Evolutionary conservation across 352 stramenopile genomes (phyloP), one percentile per base, ranked within the genome.

Genomic region (Pythium vanterpoolii): DNA sequence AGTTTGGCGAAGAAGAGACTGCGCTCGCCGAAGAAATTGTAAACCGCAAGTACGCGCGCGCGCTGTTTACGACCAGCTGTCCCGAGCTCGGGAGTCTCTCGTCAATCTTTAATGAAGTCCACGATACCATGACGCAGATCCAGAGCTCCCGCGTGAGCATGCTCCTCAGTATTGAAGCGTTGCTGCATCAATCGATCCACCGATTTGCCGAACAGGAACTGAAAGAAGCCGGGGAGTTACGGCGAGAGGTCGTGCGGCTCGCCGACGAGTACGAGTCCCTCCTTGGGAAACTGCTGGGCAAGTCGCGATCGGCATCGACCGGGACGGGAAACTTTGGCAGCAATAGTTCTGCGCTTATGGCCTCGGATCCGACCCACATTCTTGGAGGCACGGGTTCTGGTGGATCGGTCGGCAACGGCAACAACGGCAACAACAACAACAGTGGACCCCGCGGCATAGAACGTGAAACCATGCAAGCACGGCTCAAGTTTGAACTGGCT

Each of bases 61-160:
- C 82, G n/a, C 73, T 95, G n/a, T 95, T 95, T 55, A 93, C 86
- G 26, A 93, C 83, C 4, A 90, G 76, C 68, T 91, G 72, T 40
- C 61, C 81, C 0, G 81, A 89, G 46, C 48, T 90, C 11, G 81
- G 79, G 16, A 88, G 73, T 48, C 69, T 95, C 26, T 88, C 86
- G 16, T 86, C 87, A 5, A 60, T 93, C 6, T 89, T 95, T 63
- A 87, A 79, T 40, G 78, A 93, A 36, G 83, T 93, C 64, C 83
- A 93, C 61, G 86, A 93, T 48, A 93, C 80, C 1, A 64, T 95
- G 38, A 73, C 72, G 14, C 83, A 93, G 60, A 74, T 95, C 47
- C 81, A 93, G 53, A 90, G 80, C 67, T 95, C 86, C 4, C 72
- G 86, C 0, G 78, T 90, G 64, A 93, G 78, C 54, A 91, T 95